Conservation (phyloP, 805 yeast species). For the Lipomyces orientalis region DNA sequence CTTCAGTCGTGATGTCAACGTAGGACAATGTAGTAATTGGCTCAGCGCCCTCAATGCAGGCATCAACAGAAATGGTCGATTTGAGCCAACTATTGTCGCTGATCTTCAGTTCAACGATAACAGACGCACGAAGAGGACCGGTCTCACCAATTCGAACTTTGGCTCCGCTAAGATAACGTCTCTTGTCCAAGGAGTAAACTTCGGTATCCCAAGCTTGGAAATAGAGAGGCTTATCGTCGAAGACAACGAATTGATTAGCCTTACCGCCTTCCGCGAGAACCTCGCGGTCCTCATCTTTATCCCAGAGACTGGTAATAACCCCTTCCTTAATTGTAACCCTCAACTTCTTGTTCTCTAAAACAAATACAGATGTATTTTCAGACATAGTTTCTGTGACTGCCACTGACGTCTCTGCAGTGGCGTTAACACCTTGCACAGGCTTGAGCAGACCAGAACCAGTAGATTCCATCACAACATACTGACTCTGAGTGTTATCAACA, state of each 20-base stretch:
- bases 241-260: slow-evolving; percentile 81
- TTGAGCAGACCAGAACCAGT: slow-evolving; percentile 28
- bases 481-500: slow-evolving; percentile 22
- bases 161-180: slow-evolving; percentile 55
- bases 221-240: slow-evolving; percentile 87
- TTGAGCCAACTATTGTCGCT: slow-evolving; percentile 63
- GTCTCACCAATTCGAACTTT: slow-evolving; percentile 50
- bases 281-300: slow-evolving; percentile 64
- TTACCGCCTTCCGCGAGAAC: slow-evolving; percentile 68
- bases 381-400: slow-evolving; percentile 51
- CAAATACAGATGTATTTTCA: slow-evolving; percentile 46
- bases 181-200: slow-evolving; percentile 78
- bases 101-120: slow-evolving; percentile 66
- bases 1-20: slow-evolving; percentile 62
- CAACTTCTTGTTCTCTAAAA: slow-evolving; percentile 66
- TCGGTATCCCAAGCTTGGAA: slow-evolving; percentile 99
- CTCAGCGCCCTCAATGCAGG: slow-evolving; percentile 49
- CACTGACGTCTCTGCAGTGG: slow-evolving; percentile 44
- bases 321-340: slow-evolving; percentile 67
- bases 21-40: slow-evolving; percentile 45
- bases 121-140: slow-evolving; percentile 66
- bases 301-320: slow-evolving; percentile 66
- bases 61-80: slow-evolving; percentile 73
- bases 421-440: slow-evolving; percentile 25
- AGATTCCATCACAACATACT: slow-evolving; percentile 33